A percentile compares a stretch with the other conserved stretches of the same genome.
Conservation (phyloP, 129 eudicot species). For the Escallonia rubra region DNA sequence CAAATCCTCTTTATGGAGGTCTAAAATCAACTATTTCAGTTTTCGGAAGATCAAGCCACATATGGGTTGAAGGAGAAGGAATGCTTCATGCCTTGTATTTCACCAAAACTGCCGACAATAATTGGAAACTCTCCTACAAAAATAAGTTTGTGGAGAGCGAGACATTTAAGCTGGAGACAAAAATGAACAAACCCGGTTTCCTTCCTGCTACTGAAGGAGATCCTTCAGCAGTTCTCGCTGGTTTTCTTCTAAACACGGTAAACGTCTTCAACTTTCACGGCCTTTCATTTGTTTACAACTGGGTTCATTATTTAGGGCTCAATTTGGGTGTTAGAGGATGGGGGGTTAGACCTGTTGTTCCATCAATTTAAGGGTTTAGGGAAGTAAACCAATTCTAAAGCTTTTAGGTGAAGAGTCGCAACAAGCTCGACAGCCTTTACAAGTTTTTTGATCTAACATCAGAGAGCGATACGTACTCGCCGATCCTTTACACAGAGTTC, state of each 20-base stretch:
- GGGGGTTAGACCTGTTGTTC: too few species aligned
- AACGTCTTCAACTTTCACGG: too few species aligned
- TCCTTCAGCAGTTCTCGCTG: conserved; percentile 15
- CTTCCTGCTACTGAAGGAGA: conserved; percentile 25
- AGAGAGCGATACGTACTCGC: too few species aligned
- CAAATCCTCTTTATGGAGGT: conserved; percentile 34
- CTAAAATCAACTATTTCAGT: conserved; percentile 13
- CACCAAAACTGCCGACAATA: conserved; percentile 12
- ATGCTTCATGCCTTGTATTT: conserved; percentile 37
- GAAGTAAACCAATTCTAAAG: too few species aligned
- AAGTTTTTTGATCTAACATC: too few species aligned
- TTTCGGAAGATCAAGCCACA: conserved; percentile 21
- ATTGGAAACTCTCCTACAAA: conserved; percentile 22
- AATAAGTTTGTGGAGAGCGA: conserved; percentile 27
- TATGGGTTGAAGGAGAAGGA: conserved; percentile 38
- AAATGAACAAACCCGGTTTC: conserved; percentile 19
- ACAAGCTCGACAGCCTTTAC: too few species aligned
- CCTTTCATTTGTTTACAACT: too few species aligned
- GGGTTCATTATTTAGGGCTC: too few species aligned
- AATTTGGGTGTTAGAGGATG: too few species aligned
- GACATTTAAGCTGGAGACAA: conserved; percentile 23
- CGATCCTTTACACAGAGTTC: too few species aligned
- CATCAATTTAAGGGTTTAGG: too few species aligned
- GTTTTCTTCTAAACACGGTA: conserved; percentile 15
- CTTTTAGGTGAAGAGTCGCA: too few species aligned